phyloP scores from a whole-genome alignment of 306 rosid species.

The Vigna mungo region DNA sequence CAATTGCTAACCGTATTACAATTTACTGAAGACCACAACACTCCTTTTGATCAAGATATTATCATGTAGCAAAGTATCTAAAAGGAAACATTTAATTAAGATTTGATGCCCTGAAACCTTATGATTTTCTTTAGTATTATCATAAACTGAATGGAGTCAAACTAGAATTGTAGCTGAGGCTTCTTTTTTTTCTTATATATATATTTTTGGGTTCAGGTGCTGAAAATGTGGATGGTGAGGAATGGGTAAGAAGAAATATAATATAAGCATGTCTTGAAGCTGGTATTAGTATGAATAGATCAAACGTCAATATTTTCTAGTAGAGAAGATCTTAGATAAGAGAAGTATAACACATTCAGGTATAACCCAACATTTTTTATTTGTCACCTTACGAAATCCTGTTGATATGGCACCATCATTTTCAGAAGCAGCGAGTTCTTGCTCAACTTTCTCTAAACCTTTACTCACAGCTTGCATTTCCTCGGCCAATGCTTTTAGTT shows the following conservation, averaged over 20 bases:
- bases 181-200: background rate
- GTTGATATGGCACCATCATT: slow-evolving; percentile 82
- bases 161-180: background rate
- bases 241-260: background rate
- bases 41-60: slow-evolving; percentile 5
- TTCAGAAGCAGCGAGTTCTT: slow-evolving; percentile 88
- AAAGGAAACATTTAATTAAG: background rate
- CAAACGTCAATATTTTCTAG: background rate
- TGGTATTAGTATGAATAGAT: slow-evolving; percentile 20
- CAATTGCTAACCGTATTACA: slow-evolving; percentile 7
- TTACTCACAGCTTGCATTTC: slow-evolving; percentile 99
- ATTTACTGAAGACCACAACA: slow-evolving; percentile 18
- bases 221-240: background rate
- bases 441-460: slow-evolving; percentile 98
- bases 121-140: background rate
- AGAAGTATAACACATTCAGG: background rate
- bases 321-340: background rate
- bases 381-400: slow-evolving; percentile 84
- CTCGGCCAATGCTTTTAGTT: slow-evolving; percentile 95
- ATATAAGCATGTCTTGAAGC: background rate
- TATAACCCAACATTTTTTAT: slow-evolving; percentile 22
- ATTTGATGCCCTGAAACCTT: background rate
- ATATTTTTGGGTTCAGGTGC: background rate
- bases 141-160: slow-evolving; percentile 27
- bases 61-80: slow-evolving; percentile 6